phyloP scores from a whole-genome alignment of 2,329 filamentous ascomycete genomes.

The Colletotrichum musicola region DNA sequence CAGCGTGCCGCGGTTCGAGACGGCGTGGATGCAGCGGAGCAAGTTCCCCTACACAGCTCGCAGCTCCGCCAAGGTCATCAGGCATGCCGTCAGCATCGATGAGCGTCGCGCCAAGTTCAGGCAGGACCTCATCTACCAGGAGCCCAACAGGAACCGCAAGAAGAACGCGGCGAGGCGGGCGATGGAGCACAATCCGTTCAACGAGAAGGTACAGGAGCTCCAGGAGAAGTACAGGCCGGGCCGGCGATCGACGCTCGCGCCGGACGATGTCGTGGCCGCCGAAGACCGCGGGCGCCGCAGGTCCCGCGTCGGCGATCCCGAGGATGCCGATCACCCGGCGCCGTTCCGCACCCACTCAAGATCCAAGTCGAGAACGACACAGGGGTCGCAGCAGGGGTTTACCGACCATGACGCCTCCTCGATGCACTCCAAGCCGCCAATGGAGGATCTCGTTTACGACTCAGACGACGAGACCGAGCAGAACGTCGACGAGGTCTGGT shows the following conservation, averaged over 20 bases:
- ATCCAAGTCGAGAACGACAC: slow-evolving; percentile 37
- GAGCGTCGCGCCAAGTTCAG: slow-evolving; percentile 79
- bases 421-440: slow-evolving; percentile 30
- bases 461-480: slow-evolving; percentile 66
- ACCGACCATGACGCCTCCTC: slow-evolving; percentile 32
- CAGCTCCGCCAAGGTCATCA: slow-evolving; percentile 70
- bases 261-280: slow-evolving; percentile 32
- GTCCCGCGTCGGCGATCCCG: slow-evolving; percentile 16
- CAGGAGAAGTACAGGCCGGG: slow-evolving; percentile 53
- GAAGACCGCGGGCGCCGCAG: slow-evolving; percentile 22
- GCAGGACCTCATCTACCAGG: slow-evolving; percentile 75
- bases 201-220: slow-evolving; percentile 43
- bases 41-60: slow-evolving; percentile 78
- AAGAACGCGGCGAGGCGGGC: slow-evolving; percentile 42
- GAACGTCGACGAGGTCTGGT: slow-evolving; percentile 86
- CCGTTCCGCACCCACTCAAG: slow-evolving; percentile 58
- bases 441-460: slow-evolving; percentile 53
- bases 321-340: slow-evolving; percentile 49
- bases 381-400: neutral
- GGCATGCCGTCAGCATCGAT: slow-evolving; percentile 78
- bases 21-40: slow-evolving; percentile 80
- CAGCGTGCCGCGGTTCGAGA: slow-evolving; percentile 82
- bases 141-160: slow-evolving; percentile 43
- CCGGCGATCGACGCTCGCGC: slow-evolving; percentile 33
- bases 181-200: slow-evolving; percentile 37